These are phyloP conservation scores for Neofusicoccum laricinum DNA, from an alignment of 2,329 filamentous ascomycete genomes.

Conservation along the genomic window DNA sequence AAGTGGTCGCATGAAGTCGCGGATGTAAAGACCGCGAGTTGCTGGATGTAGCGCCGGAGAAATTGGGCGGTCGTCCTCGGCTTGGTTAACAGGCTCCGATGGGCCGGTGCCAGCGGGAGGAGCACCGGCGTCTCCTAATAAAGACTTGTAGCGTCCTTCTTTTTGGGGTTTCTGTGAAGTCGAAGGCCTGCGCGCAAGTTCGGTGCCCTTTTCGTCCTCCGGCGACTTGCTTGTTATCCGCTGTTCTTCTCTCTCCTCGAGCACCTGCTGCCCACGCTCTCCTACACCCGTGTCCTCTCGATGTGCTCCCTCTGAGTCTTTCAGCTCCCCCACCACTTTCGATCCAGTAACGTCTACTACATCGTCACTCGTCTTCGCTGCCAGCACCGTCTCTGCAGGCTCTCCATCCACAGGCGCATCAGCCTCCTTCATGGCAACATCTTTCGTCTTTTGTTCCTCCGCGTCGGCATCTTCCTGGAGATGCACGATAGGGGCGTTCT, in stretches of 20 bases:
- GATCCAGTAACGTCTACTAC: constrained; percentile 22
- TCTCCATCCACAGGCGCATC: not conserved
- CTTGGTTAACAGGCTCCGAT: constrained; percentile 16
- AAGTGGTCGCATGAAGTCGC: constrained; percentile 79
- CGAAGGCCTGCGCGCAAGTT: not conserved
- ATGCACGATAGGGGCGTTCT: constrained; percentile 28
- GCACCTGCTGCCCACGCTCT: constrained; percentile 7
- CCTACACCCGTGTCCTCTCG: not conserved
- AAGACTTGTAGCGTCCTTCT: constrained; percentile 32
- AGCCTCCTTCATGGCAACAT: constrained; percentile 1
- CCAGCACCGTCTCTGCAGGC: constrained; percentile 20
- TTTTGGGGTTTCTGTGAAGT: constrained; percentile 18
- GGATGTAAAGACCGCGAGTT: constrained; percentile 73
- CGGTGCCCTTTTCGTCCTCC: constrained; percentile 12
- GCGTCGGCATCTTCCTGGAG: constrained; percentile 26
- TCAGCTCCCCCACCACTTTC: constrained; percentile 26
- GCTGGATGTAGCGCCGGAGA: constrained; percentile 41
- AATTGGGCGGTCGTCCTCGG: constrained; percentile 27
- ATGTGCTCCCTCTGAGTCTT: constrained; percentile 15
- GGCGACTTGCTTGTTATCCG: not conserved
- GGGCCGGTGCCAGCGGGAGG: constrained; percentile 18
- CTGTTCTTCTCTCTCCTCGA: not conserved
- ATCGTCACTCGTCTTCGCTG: constrained; percentile 28
- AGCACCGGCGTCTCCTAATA: constrained; percentile 20
- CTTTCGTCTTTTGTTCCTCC: not conserved